Percentiles rank a stretch among this genome's conserved stretches.
Conservation (phyloP, 345 rosid species). For the Gossypium herbaceum region DNA sequence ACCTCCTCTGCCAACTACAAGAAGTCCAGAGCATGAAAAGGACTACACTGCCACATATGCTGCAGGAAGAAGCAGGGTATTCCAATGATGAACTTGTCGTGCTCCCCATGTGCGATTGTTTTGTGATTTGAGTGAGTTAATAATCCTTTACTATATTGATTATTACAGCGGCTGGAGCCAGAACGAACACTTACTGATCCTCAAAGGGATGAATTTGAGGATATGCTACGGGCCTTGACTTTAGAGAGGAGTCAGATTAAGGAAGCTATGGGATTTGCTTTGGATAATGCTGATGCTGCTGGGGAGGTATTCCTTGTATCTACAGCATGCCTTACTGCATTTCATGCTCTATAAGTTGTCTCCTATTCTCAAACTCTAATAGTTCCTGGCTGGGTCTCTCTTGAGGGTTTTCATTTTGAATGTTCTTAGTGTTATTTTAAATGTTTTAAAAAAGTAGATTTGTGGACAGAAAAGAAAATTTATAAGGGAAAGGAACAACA, state of each 20-base stretch:
- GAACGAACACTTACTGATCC: conserved; percentile 89
- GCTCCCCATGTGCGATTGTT: neutral
- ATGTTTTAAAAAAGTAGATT: neutral
- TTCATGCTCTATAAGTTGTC: neutral
- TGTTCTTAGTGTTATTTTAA: neutral
- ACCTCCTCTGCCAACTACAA: conserved; percentile 73
- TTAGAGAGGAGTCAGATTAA: conserved; percentile 93
- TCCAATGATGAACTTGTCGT: neutral
- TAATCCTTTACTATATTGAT: conserved; percentile 14
- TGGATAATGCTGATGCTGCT: conserved; percentile 99
- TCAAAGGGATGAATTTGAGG: conserved; percentile 97
- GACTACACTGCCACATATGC: conserved; percentile 84
- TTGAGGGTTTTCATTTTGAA: neutral
- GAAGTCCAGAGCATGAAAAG: conserved; percentile 81
- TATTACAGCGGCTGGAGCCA: conserved; percentile 69
- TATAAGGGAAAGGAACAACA: neutral
- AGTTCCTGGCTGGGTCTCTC: neutral
- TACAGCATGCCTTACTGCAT: neutral
- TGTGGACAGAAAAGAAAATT: neutral
- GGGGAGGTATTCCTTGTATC: conserved; percentile 64
- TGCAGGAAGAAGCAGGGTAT: conserved; percentile 98
- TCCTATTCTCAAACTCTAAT: neutral
- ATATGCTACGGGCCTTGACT: conserved; percentile 89
- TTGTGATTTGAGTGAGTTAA: conserved; percentile 3
- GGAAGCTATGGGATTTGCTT: conserved; percentile 93